A percentile compares a stretch with the other conserved stretches of the same genome.
phyloP scores from a whole-genome alignment of 2,329 filamentous ascomycete genomes.

The Fusarium sp. region DNA sequence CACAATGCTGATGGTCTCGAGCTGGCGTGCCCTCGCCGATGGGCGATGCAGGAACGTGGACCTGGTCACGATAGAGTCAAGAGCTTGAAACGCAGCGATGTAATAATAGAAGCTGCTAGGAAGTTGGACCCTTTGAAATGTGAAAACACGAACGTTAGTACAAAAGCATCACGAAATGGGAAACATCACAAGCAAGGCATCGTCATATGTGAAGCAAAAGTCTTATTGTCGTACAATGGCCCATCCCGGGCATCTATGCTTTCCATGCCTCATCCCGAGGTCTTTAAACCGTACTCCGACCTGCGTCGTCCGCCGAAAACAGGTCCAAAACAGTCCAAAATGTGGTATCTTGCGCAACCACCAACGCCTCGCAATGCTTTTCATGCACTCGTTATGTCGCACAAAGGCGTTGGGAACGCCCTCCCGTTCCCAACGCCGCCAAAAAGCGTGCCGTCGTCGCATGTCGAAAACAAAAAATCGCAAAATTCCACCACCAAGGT shows the following conservation, averaged over 20 bases:
- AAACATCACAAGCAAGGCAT: conserved; percentile 1
- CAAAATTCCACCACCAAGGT: conserved; percentile 13
- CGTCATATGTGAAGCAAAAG: conserved; percentile 1
- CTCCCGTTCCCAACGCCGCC: conserved; percentile 23
- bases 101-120: too few relatives aligned
- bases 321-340: conserved; percentile 22
- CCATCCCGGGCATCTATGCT: conserved; percentile 9
- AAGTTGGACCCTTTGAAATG: too few relatives aligned
- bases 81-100: too few relatives aligned
- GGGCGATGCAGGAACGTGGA: too few relatives aligned
- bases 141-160: not conserved
- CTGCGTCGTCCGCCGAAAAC: conserved; percentile 33
- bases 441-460: conserved; percentile 14
- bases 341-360: conserved; percentile 42
- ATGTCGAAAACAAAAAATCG: conserved; percentile 14
- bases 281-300: conserved; percentile 20
- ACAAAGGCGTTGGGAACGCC: conserved; percentile 17
- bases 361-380: conserved; percentile 41
- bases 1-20: too few relatives aligned
- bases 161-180: not conserved
- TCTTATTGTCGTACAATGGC: conserved; percentile 9
- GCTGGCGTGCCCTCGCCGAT: too few relatives aligned
- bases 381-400: conserved; percentile 32
- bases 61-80: too few relatives aligned
- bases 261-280: conserved; percentile 31